phyloP scores from a whole-genome alignment of 2,329 filamentous ascomycete species.

The Exophiala calicioides region DNA sequence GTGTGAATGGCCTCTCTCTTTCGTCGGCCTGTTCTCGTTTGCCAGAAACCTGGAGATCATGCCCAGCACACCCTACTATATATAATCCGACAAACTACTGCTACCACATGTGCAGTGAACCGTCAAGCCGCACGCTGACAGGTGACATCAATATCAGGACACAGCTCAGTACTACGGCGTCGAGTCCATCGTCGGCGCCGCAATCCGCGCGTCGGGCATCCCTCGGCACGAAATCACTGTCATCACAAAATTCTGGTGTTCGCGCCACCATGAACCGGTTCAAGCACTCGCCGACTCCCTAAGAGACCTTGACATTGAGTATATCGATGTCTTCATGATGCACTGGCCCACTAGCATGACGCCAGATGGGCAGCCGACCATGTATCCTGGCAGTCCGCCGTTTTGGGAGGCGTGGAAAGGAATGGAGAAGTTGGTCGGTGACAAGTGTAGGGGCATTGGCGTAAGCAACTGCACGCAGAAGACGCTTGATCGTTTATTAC shows the following conservation, averaged over 20 bases:
- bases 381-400: slow-evolving; percentile 32
- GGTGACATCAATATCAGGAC: too few species aligned
- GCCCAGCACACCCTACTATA: too few species aligned
- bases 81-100: too few species aligned
- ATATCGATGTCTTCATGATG: slow-evolving; percentile 70
- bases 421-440: slow-evolving; percentile 36
- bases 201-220: slow-evolving; percentile 63
- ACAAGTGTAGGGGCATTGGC: slow-evolving; percentile 34
- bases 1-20: too few species aligned
- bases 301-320: slow-evolving; percentile 63
- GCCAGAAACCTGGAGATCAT: too few species aligned
- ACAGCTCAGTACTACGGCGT: slow-evolving; percentile 58
- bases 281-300: slow-evolving; percentile 60
- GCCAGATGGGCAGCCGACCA: slow-evolving; percentile 29
- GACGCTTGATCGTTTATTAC: slow-evolving; percentile 34
- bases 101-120: too few species aligned
- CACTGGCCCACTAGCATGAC: slow-evolving; percentile 50
- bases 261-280: slow-evolving; percentile 63
- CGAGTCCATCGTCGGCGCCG: slow-evolving; percentile 65
- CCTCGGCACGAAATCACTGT: slow-evolving; percentile 66
- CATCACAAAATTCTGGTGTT: slow-evolving; percentile 68
- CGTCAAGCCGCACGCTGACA: too few species aligned
- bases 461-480: slow-evolving; percentile 39
- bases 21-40: too few species aligned
- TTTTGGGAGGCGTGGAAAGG: slow-evolving; percentile 34